A percentile compares a stretch with the other conserved stretches of the same genome.
Conservation (phyloP, 2,329 filamentous ascomycete genomes). For the Pseudogymnoascus sp. region DNA sequence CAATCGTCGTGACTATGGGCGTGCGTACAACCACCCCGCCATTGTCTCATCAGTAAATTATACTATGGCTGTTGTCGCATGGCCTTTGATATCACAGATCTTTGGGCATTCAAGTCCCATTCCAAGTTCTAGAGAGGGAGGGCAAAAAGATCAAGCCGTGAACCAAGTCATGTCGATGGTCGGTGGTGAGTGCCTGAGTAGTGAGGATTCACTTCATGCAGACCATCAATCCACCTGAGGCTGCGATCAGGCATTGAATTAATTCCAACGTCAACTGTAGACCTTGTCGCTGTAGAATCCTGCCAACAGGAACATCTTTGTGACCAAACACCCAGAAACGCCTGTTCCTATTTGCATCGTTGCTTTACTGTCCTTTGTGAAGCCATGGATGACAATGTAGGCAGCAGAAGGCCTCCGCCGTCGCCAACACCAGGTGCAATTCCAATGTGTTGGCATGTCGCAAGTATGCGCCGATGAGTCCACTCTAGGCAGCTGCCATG, state of each 20-base stretch:
- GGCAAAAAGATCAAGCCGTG: not conserved
- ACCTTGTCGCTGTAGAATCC: not conserved
- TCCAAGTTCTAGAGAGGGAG: not conserved
- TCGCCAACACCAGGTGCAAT: constrained; percentile 64
- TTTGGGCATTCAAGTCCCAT: not conserved
- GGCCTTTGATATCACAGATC: not conserved
- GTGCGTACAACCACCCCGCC: not conserved
- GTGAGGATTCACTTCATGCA: constrained; percentile 7
- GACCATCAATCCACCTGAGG: constrained; percentile 3
- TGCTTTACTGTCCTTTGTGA: not conserved
- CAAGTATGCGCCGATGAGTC: constrained; percentile 2
- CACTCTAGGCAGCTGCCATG: constrained; percentile 1
- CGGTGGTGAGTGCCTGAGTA: not conserved
- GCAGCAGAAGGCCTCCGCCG: constrained; percentile 35
- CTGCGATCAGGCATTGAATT: constrained; percentile 9
- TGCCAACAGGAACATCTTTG: not conserved
- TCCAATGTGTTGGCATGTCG: constrained; percentile 57
- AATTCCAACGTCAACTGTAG: constrained; percentile 3
- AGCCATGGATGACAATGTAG: not conserved
- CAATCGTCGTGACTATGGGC: not conserved
- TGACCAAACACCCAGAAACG: constrained; percentile 1
- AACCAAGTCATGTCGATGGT: not conserved
- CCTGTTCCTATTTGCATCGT: not conserved
- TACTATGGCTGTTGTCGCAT: not conserved
- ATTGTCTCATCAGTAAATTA: not conserved